Base-by-base conservation (phyloP, 257 asterid genomes). In the Plantago elongata region DNA sequence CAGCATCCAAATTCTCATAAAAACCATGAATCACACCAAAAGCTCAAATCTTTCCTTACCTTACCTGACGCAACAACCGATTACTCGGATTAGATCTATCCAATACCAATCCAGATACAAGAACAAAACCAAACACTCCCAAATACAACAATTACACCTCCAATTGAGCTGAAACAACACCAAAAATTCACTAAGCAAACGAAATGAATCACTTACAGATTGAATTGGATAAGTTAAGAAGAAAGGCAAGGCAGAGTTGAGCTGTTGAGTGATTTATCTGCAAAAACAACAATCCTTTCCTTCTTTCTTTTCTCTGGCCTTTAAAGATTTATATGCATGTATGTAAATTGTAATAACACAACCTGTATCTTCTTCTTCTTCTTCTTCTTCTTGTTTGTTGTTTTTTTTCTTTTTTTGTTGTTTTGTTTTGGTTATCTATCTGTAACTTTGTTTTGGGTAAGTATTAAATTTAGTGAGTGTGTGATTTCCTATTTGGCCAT, bases 151-250 rank as follows among this genome's bases (percentile, higher is more conserved):
- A 59, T 68, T 51, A 60, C 65, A 65, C 13, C 3, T 45, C 18
- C 14, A 62, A 71, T 48, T 47, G 64, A 44, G 61, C 34, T 13
- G 61, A 76, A n/a, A n/a, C n/a, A n/a, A 46, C 38, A 51, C 64
- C 6, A 38, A 37, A 14, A 63, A 64, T 54, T 15, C 30, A 62
- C 54, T 8, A 57, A 14, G 27, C 1, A 22, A 60, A 69, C 45
- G 64, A 29, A 68, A 65, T 46, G 22, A 63, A 69, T 48, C 69
- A 78, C 98, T 90, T 85, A 85, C 95, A 74, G 68, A 70, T 78
- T 51, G n/a, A 17, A 27, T 63, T 77, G 87, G 87, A 76, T 79
- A 77, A 85, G 81, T n/a, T n/a, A 69, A 68, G 78, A 34, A 62
- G 70, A 63, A 68, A 60, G 34, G 46, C 61, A 49, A 63, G 60